phyloP scores from a whole-genome alignment of 768 basidiomycete species.

The Trametes cinnabarina region DNA sequence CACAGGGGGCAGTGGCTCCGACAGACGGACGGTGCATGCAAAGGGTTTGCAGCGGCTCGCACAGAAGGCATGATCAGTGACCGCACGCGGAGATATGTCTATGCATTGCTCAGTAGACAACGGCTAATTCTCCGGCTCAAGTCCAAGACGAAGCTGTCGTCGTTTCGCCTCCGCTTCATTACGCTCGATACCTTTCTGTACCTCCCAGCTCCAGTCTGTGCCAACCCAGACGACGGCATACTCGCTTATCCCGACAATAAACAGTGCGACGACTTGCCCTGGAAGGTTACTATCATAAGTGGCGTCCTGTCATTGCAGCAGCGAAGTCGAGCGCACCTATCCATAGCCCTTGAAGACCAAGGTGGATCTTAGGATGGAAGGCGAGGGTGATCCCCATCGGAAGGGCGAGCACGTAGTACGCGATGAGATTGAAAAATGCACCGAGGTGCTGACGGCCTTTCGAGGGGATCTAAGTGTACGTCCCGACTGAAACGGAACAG shows the following conservation, averaged over 20 bases:
- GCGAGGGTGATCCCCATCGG: conserved; percentile 53
- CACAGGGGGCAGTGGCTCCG: no score
- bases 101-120: neutral
- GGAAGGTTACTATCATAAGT: no score
- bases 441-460: conserved; percentile 64
- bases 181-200: conserved; percentile 39
- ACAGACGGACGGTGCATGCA: no score
- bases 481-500: no score
- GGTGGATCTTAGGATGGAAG: conserved; percentile 35
- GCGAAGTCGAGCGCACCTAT: conserved; percentile 33
- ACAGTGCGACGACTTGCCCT: conserved; percentile 75
- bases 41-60: no score
- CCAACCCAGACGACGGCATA: conserved; percentile 58
- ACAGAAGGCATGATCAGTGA: no score
- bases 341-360: conserved; percentile 53
- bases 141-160: conserved; percentile 8
- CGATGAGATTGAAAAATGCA: conserved; percentile 68
- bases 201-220: conserved; percentile 48
- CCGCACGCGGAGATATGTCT: no score
- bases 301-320: no score
- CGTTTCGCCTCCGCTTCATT: conserved; percentile 29
- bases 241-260: conserved; percentile 68
- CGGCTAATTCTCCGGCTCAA: neutral
- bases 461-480: neutral
- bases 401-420: conserved; percentile 55